Percentiles rank a stretch among this genome's conserved stretches.
Evolutionary conservation across 2,329 filamentous ascomycete species (phyloP).

Genomic region (Penicillium occitanis): DNA sequence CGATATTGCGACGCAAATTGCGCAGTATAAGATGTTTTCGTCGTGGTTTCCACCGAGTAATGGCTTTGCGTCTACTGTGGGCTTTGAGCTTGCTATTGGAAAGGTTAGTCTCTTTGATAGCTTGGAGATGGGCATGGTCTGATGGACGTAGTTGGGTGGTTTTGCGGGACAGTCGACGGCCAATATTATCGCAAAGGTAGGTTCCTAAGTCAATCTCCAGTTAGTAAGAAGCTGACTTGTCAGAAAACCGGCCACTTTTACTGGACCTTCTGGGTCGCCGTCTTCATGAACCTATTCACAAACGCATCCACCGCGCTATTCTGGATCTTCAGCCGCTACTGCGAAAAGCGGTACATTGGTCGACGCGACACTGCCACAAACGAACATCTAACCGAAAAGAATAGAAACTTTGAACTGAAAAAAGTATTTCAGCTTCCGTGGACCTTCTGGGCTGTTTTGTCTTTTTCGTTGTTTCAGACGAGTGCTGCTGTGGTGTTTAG

Average conservation of each 20-base stretch:
- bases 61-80: slow-evolving; percentile 62
- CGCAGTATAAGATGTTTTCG: slow-evolving; percentile 65
- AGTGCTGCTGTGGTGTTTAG: slow-evolving; percentile 56
- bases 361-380: slow-evolving; percentile 58
- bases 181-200: slow-evolving; percentile 56
- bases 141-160: slow-evolving; percentile 47
- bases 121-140: background rate
- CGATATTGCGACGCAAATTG: slow-evolving; percentile 64
- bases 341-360: slow-evolving; percentile 49
- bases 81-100: slow-evolving; percentile 60
- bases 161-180: slow-evolving; percentile 62
- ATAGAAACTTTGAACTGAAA: slow-evolving; percentile 56
- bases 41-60: slow-evolving; percentile 63
- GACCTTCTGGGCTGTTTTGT: slow-evolving; percentile 58
- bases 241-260: slow-evolving; percentile 59
- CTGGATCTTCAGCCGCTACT: slow-evolving; percentile 57
- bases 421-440: slow-evolving; percentile 61
- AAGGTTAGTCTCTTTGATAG: slow-evolving; percentile 38
- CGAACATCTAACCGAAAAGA: slow-evolving; percentile 60
- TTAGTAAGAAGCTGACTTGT: background rate
- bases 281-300: slow-evolving; percentile 65
- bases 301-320: slow-evolving; percentile 56
- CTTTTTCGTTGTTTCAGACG: slow-evolving; percentile 60
- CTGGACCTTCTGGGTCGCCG: slow-evolving; percentile 64
- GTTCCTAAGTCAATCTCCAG: background rate